Conservation (phyloP, 495 filamentous ascomycete species). For the Penicillium lividum region DNA sequence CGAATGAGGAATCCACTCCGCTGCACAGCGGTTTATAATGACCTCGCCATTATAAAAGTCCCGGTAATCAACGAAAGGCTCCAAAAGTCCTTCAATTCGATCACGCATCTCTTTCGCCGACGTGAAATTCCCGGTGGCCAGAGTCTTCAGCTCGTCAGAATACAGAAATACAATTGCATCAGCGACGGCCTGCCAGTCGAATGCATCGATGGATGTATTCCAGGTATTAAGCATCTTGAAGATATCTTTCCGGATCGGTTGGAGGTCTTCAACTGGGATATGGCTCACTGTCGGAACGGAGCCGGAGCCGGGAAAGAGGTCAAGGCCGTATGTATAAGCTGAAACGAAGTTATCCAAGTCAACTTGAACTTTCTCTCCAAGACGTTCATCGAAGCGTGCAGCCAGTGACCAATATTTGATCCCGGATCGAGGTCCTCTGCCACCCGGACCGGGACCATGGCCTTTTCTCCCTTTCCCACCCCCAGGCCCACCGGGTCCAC, state of each 20-base stretch:
- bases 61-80: constrained; percentile 52
- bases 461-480: neutral
- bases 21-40: constrained; percentile 2
- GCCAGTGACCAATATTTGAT: constrained; percentile 33
- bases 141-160: constrained; percentile 48
- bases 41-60: neutral
- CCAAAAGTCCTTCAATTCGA: constrained; percentile 48
- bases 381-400: constrained; percentile 60
- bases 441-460: neutral
- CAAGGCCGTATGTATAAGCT: constrained; percentile 54
- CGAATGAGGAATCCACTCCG: constrained; percentile 12
- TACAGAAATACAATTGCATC: constrained; percentile 65
- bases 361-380: constrained; percentile 49
- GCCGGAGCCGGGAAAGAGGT: constrained; percentile 44
- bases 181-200: constrained; percentile 61
- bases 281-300: constrained; percentile 47
- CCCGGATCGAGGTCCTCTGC: constrained; percentile 2
- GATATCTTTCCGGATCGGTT: constrained; percentile 44
- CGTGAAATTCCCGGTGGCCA: constrained; percentile 41
- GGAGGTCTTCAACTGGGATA: constrained; percentile 37
- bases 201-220: constrained; percentile 17
- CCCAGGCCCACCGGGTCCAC: constrained; percentile 7
- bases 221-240: constrained; percentile 35
- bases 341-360: constrained; percentile 65
- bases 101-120: constrained; percentile 34